Evolutionary conservation across 306 rosid genomes (phyloP), one percentile per base, ranked within the genome.

Genomic region (Vigna angularis): DNA sequence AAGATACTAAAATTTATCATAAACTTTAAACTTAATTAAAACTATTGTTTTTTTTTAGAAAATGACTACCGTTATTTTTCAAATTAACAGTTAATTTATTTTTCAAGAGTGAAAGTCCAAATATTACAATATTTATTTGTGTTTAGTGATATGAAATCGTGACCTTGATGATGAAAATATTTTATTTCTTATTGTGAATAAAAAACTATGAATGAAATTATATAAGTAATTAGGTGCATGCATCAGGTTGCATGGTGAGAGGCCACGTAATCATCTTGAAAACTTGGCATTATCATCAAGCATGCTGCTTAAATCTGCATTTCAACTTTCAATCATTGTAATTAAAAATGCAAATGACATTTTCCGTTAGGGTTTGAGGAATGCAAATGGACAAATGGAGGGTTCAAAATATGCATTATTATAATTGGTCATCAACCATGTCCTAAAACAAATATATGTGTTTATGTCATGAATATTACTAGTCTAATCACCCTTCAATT

Each of bases 241-340:
- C 10, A 32, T 26, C 3, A 4, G 12, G 30, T n/a, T 47, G 30
- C 28, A 42, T 13, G 7, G n/a, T 9, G 56, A 45, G 22, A 0
- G 5, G 55, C n/a, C 56, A 73, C 45, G 78, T 44, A 58, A 59
- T 73, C 78, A 74, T 61, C 30, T 74, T 45, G 8, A n/a, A 68
- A 47, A 68, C 24, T 14, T 58, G 38, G 9, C 45, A 73, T 56
- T 30, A 4, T 30, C 34, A 38, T 42, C 66, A 36, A 30, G 70
- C 79, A 53, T 74, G 79, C 34, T 61, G 49, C 24, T 74, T 57
- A 58, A 15, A 40, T 73, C 15, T 16, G 30, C 6, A 32, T 47
- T 28, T 42, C 56, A 59, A 26, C 48, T 74, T 74, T 74, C 79
- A 74, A 61, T 61, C 49, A 62, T 62, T 61, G 34, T 17, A 61